Evolutionary conservation across 306 rosid species (phyloP).

Genomic region (Quercus parvula): DNA sequence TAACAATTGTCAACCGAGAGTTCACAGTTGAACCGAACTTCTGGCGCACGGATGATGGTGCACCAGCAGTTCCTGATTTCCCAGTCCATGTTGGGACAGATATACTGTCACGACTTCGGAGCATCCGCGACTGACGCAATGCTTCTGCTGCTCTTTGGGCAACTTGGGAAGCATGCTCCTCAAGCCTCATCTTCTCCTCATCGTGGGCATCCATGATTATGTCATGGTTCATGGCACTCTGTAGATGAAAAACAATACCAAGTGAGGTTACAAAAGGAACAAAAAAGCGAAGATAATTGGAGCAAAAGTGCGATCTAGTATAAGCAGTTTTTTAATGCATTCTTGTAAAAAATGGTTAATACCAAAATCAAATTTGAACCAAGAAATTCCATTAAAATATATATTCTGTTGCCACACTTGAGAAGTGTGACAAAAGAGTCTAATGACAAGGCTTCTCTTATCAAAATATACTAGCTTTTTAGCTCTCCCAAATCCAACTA

Average conservation of each 20-base stretch:
- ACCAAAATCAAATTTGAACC: background rate
- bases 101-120: slow-evolving; percentile 65
- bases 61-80: slow-evolving; percentile 91
- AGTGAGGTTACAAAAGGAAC: slow-evolving; percentile 21
- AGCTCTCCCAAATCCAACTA: background rate
- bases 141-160: slow-evolving; percentile 98
- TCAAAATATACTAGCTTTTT: background rate
- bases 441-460: background rate
- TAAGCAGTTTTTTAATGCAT: background rate
- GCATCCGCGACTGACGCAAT: slow-evolving; percentile 76
- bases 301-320: background rate
- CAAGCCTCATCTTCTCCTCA: slow-evolving; percentile 83
- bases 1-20: slow-evolving; percentile 43
- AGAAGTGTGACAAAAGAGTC: background rate
- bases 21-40: slow-evolving; percentile 85
- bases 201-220: slow-evolving; percentile 81
- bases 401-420: background rate
- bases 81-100: slow-evolving; percentile 98
- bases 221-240: slow-evolving; percentile 97
- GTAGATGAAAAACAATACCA: slow-evolving; percentile 5
- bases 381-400: background rate
- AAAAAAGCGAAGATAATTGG: background rate
- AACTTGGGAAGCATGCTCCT: slow-evolving; percentile 87
- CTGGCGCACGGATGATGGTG: slow-evolving; percentile 64
- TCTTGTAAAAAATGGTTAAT: background rate